Evolutionary conservation across 2,329 filamentous ascomycete genomes (phyloP), one percentile per base, ranked within the genome.

Genomic region (Hypomyces rosellus): DNA sequence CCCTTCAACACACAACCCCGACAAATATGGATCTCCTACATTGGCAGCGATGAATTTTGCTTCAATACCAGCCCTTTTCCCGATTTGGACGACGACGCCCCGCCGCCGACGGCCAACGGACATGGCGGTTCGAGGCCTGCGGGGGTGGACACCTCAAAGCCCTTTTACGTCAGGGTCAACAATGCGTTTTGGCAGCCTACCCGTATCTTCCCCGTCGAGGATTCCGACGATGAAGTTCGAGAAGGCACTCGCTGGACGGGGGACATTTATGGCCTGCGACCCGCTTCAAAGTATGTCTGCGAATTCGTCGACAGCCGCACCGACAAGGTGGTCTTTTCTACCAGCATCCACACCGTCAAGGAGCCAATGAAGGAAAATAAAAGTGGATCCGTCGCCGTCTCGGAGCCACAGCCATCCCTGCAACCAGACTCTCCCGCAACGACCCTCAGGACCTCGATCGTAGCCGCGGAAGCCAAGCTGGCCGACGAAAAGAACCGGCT

Each of bases 11-110:
- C 75, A 42, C 79, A 87, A 63, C 80, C 82, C 42, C 80, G 84
- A 59, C 82, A 87, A 64, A 85, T 91, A 63, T 91, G 87, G 86
- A 86, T 91, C 62, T 86, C 84, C 54, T 87, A 89, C 64, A 82
- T 92, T 60, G 85, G 85, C 16, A 82, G 84, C 63, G 86, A 88
- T 60, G 85, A 89, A 66, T 81, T 91, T 56, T 84, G 80, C 69
- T 91, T 91, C 69, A 84, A 78, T 67, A 86, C 85, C 16, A 87
- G 83, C 66, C 75, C 79, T 63, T 86, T 86, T 59, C 71, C 75
- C 9, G 69, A 74, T 44, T 66, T 71, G 45, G 67, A 68, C 52
- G 67, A 72, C 60, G 60, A 61, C 7, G 41, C 51, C n/a, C 48
- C 52, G 11, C 42, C 25, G 12, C 36, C 58, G 25, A 55, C 56